A percentile compares a stretch with the other conserved stretches of the same genome.
Evolutionary conservation across 805 yeast genomes (phyloP).

Genomic region (Barnettozyma populi): DNA sequence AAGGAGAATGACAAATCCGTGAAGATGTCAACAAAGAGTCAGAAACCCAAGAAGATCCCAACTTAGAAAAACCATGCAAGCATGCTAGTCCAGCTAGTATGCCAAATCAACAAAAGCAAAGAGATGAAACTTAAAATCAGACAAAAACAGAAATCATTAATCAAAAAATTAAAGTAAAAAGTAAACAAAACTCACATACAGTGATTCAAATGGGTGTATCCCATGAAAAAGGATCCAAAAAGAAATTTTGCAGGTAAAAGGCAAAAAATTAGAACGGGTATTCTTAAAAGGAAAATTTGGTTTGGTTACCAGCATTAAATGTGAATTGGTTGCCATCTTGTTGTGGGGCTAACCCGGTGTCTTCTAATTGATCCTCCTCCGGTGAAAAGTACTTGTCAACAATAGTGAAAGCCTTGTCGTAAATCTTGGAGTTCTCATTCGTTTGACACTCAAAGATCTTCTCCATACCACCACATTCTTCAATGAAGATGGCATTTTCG

Average conservation of each 20-base stretch:
- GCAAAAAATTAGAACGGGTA: neutral
- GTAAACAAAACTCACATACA: neutral
- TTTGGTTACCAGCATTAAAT: conserved; percentile 67
- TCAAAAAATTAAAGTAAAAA: conserved; percentile 3
- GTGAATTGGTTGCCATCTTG: conserved; percentile 81
- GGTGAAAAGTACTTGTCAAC: conserved; percentile 89
- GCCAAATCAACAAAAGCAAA: neutral
- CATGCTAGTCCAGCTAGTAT: neutral
- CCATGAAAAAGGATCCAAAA: neutral
- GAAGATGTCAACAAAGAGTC: neutral
- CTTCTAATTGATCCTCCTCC: conserved; percentile 61
- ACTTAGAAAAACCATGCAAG: neutral
- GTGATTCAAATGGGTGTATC: neutral
- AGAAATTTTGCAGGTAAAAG: neutral
- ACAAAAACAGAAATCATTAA: neutral
- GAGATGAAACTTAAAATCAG: neutral
- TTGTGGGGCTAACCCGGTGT: conserved; percentile 72
- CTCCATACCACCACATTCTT: conserved; percentile 98
- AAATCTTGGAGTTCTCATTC: conserved; percentile 87
- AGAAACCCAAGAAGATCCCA: neutral
- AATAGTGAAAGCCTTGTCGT: conserved; percentile 83
- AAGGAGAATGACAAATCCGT: neutral
- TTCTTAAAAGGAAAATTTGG: conserved; percentile 21
- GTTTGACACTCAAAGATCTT: conserved; percentile 90
- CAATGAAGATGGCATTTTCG: conserved; percentile 86